Conservation (phyloP, 306 rosid species). For the Quercus wislizeni region DNA sequence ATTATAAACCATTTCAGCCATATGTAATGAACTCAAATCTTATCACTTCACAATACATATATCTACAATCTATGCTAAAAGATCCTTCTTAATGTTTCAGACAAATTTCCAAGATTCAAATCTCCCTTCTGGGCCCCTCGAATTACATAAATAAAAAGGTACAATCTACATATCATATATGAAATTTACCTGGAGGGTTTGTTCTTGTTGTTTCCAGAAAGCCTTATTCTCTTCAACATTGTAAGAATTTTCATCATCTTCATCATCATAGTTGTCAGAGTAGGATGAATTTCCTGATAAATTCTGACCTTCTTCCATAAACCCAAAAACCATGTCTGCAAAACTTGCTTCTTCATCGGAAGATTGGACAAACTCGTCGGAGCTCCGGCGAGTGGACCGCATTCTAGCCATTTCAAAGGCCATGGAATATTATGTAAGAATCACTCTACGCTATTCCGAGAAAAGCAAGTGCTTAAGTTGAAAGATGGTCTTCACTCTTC, state of each 20-base stretch:
- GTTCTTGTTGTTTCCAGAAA: conserved; percentile 68
- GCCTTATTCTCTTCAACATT: conserved; percentile 31
- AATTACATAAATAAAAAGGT: no score
- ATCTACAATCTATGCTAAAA: no score
- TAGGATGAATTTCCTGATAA: conserved; percentile 7
- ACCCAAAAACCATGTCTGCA: conserved; percentile 54
- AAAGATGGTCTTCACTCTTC: no score
- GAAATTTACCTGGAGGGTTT: conserved; percentile 53
- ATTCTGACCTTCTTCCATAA: conserved; percentile 38
- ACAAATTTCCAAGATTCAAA: no score
- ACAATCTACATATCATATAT: neutral
- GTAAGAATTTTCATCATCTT: conserved; percentile 17
- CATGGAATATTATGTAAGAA: neutral
- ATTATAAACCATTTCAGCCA: neutral
- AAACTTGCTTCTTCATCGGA: conserved; percentile 28
- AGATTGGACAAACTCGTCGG: conserved; percentile 20
- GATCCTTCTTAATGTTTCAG: no score
- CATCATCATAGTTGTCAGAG: conserved; percentile 12
- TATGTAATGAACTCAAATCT: neutral
- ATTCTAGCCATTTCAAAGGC: conserved; percentile 8
- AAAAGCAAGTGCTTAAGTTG: neutral
- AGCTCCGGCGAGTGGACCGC: conserved; percentile 15
- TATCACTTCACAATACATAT: no score
- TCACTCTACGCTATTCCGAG: neutral
- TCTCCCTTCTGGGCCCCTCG: no score